Base-by-base conservation (phyloP, 2,329 filamentous ascomycete genomes). In the Phialophora chinensis region DNA sequence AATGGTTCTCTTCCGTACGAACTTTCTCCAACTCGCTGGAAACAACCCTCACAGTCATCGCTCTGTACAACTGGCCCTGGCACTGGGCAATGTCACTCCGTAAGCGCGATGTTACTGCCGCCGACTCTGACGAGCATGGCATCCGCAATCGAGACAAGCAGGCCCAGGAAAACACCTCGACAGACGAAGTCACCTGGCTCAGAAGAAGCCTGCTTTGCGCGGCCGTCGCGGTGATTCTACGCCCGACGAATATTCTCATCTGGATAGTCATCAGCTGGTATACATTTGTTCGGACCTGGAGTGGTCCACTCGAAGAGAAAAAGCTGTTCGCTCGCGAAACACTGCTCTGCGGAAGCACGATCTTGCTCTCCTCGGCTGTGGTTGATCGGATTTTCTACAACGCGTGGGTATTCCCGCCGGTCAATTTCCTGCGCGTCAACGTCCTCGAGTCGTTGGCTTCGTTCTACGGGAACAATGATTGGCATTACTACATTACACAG, bases 1-100 rank as follows among this genome's bases (percentile, higher is more conserved):
- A 97, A 77, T 98, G 92, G 91, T 98, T 95, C 79, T 95, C 90
- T 79, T 95, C 93, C 1, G 94, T 93, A 0, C 87, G 95, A 55
- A 97, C 95, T 0, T 90, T 99, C 75, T 97, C 94, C 62, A 99
- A 99, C 79, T 95, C 90, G 60, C 82, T 98, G 4, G 95, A 99
- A 82, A 92, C 90, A n/a, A 91, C 91, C 0, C 80, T 99, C 72
- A 97, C 94, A 4, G 83, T 91, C 66, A 84, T 88, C 73, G 94
- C 93, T 1, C 82, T 98, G 54, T 88, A 88, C 75, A 87, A 89
- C 73, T 98, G 92, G 91, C 94, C 95, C 12, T 98, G 95, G 93
- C 82, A 87, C 65, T 84, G 91, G 78, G 82, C 89, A 44, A 77
- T 79, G 49, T 50, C 60, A 31, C 42, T 58, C 11, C 12, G 17